phyloP scores from a whole-genome alignment of 208 protist genomes.

The Trypanosoma brucei region DNA sequence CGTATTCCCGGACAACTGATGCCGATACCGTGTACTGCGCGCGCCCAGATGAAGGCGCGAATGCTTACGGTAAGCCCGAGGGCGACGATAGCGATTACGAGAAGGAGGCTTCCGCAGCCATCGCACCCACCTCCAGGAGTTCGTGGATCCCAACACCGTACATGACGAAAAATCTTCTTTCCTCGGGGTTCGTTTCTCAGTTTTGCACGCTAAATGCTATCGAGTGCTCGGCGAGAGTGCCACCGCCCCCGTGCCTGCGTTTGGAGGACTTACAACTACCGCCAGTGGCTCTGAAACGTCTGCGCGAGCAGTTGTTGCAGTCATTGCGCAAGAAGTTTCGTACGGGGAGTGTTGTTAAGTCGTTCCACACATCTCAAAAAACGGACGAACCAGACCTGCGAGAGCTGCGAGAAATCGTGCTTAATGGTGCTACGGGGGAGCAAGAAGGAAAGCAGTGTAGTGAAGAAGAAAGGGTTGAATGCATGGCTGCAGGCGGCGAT shows the following conservation, averaged over 20 bases:
- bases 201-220: slow-evolving; percentile 43
- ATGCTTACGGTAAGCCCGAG: not conserved
- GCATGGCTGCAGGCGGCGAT: not conserved
- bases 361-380: not conserved
- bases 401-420: slow-evolving; percentile 21
- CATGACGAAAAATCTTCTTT: slow-evolving; percentile 39
- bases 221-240: slow-evolving; percentile 24
- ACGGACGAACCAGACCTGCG: slow-evolving; percentile 14
- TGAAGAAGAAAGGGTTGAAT: not conserved
- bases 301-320: slow-evolving; percentile 5
- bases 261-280: slow-evolving; percentile 39
- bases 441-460: not conserved
- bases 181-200: slow-evolving; percentile 30
- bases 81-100: slow-evolving; percentile 19
- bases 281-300: slow-evolving; percentile 20
- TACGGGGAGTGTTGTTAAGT: not conserved
- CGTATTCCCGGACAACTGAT: slow-evolving; percentile 35
- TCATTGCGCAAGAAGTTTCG: not conserved
- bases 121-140: slow-evolving; percentile 31
- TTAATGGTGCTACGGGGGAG: slow-evolving; percentile 1
- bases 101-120: not conserved
- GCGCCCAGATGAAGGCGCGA: not conserved
- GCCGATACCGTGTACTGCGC: not conserved
- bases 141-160: slow-evolving; percentile 41
- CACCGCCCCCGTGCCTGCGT: slow-evolving; percentile 41